Evolutionary conservation across 148 eudicot genomes (phyloP).

Genomic region (Cornus florida): DNA sequence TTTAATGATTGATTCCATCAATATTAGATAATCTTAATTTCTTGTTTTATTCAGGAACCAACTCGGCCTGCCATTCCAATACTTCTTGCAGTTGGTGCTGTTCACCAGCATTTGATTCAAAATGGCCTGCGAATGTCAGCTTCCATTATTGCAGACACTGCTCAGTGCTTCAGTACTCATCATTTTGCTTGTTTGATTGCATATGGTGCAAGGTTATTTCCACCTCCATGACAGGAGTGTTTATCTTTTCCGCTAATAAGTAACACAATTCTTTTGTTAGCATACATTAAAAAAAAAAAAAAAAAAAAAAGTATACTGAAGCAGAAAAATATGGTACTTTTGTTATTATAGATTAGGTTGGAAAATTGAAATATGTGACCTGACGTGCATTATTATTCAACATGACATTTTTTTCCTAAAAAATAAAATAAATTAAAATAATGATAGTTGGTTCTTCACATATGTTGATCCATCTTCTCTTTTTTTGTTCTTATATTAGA

Average conservation of each 20-base stretch:
- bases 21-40: neutral
- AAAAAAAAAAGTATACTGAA: too few species aligned
- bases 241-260: constrained; percentile 6
- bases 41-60: constrained; percentile 53
- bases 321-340: neutral
- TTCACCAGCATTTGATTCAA: constrained; percentile 96
- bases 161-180: constrained; percentile 99
- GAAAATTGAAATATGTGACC: neutral
- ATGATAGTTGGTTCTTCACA: neutral
- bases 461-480: neutral
- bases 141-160: constrained; percentile 96
- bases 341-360: neutral
- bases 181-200: constrained; percentile 99
- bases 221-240: neutral
- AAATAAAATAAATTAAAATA: too few species aligned
- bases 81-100: constrained; percentile 99
- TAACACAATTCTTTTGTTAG: too few species aligned
- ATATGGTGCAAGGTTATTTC: constrained; percentile 91
- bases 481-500: neutral
- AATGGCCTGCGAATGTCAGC: constrained; percentile 95
- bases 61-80: constrained; percentile 97
- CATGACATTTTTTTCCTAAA: neutral
- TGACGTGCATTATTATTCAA: neutral
- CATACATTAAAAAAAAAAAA: too few species aligned
- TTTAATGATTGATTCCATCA: neutral